Base-by-base conservation (phyloP, 768 basidiomycete species). In the Boletus fagicola region DNA sequence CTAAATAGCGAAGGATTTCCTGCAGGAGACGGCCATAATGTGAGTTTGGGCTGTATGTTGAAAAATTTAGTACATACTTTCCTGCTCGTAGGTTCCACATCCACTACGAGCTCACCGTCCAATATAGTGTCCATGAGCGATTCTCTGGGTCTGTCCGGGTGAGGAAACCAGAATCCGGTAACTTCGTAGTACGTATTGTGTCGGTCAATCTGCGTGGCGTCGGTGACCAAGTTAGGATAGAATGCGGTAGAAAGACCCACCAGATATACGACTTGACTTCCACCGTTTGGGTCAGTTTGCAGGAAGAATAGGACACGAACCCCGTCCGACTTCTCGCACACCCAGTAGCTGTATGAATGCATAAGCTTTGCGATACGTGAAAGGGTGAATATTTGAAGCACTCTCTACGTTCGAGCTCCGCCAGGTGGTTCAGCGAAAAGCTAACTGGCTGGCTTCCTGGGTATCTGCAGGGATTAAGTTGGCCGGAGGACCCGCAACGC, bases 311-410 rank as follows among this genome's bases (percentile, higher is more conserved):
- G 78, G 40, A 98, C 91, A 36, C 97, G 85, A 51, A 99, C 71
- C 13, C 97, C 97, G 68, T 98, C 97, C 13, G 93, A 96, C 77
- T 98, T 98, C 77, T 99, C 97, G 75, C 94, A 97, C 43, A 99
- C 97, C 96, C 96, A 99, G 73, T 90, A 99, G 69, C 95, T 98
- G 68, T 47, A 28, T 33, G 47, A 48, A 49, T 53, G 59, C 22
- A 49, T 73, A 39, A 63, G 62, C 51, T 53, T 40, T 51, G 56
- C 18, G 45, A 45, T 40, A 49, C 10, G 18, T 31, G 49, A 20
- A 39, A 28, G 16, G 35, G 45, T 18, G 50, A 52, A 38, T 18
- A 30, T 42, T 20, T 36, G 47, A 56, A 62, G 60, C 72, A 95
- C 94, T 98, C 93, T 77, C 88, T 83, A 18, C 74, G 75, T 74